Base-by-base conservation (phyloP, 306 rosid species). In the Mimosa pudica region DNA sequence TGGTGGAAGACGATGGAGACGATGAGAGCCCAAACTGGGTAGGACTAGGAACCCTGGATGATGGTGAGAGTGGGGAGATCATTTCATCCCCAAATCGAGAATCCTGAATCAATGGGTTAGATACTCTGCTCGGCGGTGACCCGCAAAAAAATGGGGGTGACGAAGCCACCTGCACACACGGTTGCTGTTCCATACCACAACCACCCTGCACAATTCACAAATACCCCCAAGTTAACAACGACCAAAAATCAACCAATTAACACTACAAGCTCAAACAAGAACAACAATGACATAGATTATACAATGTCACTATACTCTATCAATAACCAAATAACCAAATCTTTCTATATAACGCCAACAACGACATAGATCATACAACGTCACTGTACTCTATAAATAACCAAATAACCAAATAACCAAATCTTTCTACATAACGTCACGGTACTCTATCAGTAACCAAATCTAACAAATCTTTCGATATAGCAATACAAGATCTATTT, bases 41-140 rank as follows among this genome's bases (percentile, higher is more conserved):
- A 1, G 89, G 83, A 47, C 83, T 10, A 1, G 89, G 83, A 47
- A 61, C 74, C 71, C 94, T 85, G 0, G 90, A 86, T 30, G 86
- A 79, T 0, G 91, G 83, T 0, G 92, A 75, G 32, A 80, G 69
- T 0, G 90, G 86, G 54, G 81, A 51, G 74, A 88, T 70, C 87
- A 87, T 88, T 81, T 93, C 93, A 38, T 86, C 93, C 86, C 97
- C 93, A 51, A 95, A 95, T 82, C 97, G 85, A 71, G 92, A 97
- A 70, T 95, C 99, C 76, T 87, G 99, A 82, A 91, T 88, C 75
- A 95, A 85, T 51, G 99, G 99, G 91, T 95, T 93, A 84, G 93
- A 88, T 86, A 93, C 98, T 89, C 99, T 90, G 83, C 96, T 93
- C 62, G 99, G 99, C 74, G 99, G 99, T 45, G 99, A 93, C 89